Evolutionary conservation across 2,329 filamentous ascomycete species (phyloP).

Genomic region (Aureobasidium sp.): DNA sequence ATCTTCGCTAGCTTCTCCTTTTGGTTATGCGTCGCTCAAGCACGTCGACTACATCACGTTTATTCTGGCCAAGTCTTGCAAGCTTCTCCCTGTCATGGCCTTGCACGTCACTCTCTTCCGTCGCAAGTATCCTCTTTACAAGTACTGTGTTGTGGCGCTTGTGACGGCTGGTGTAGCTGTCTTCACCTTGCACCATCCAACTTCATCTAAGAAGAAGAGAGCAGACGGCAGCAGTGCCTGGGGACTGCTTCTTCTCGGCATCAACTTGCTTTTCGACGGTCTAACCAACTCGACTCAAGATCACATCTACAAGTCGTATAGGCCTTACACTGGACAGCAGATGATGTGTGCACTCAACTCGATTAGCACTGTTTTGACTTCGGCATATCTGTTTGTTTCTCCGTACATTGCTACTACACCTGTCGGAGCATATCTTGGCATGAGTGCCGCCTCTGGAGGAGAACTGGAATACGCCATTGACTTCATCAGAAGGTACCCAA

Average conservation of each 20-base stretch:
- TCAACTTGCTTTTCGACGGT: conserved; percentile 93
- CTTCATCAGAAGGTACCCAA: conserved; percentile 74
- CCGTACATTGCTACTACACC: conserved; percentile 67
- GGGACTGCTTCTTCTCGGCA: conserved; percentile 72
- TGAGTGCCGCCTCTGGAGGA: conserved; percentile 44
- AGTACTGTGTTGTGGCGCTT: conserved; percentile 86
- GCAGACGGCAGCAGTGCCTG: conserved; percentile 57
- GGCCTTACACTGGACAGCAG: conserved; percentile 80
- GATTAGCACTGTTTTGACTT: conserved; percentile 72
- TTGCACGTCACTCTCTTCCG: conserved; percentile 89
- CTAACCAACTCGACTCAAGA: conserved; percentile 96
- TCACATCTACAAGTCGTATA: conserved; percentile 74
- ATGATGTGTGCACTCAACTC: conserved; percentile 99
- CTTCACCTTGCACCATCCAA: conserved; percentile 80
- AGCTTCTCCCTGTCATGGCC: conserved; percentile 97
- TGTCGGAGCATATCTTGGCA: conserved; percentile 36
- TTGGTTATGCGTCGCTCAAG: conserved; percentile 84
- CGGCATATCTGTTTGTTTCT: conserved; percentile 65
- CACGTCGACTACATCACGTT: conserved; percentile 99
- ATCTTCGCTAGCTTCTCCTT: conserved; percentile 83
- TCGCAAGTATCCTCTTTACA: conserved; percentile 85
- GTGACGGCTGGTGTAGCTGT: conserved; percentile 90
- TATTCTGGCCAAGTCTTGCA: conserved; percentile 95
- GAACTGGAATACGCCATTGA: conserved; percentile 73
- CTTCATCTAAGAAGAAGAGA: conserved; percentile 44